Percentiles rank a stretch among this genome's conserved stretches.
phyloP scores from a whole-genome alignment of 345 rosid genomes.

The Citrus glauca region DNA sequence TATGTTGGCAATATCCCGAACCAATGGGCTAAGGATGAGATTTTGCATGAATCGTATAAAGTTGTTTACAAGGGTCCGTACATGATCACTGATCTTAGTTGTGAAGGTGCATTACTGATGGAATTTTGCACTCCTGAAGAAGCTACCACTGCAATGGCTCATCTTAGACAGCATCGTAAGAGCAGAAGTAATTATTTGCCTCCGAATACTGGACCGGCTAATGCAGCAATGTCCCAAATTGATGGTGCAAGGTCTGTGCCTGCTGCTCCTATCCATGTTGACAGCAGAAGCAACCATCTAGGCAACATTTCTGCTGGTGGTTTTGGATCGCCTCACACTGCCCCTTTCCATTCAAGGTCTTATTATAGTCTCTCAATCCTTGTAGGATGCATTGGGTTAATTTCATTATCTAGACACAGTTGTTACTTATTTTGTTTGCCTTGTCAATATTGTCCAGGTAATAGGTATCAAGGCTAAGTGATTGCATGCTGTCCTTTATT shows the following conservation, averaged over 20 bases:
- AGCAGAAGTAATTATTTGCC: slow-evolving; percentile 45
- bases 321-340: slow-evolving; percentile 44
- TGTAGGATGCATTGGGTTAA: background rate
- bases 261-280: slow-evolving; percentile 29
- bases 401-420: background rate
- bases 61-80: slow-evolving; percentile 73
- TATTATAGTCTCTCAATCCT: background rate
- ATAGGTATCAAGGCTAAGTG: background rate
- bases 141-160: slow-evolving; percentile 78
- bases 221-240: slow-evolving; percentile 50
- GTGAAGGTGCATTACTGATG: slow-evolving; percentile 80
- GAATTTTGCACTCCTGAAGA: slow-evolving; percentile 94
- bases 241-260: slow-evolving; percentile 54
- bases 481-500: background rate
- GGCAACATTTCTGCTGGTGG: slow-evolving; percentile 36
- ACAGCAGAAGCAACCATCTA: slow-evolving; percentile 33
- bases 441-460: background rate
- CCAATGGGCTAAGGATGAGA: slow-evolving; percentile 89
- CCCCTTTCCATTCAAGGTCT: slow-evolving; percentile 20
- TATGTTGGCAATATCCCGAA: slow-evolving; percentile 73
- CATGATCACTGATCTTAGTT: slow-evolving; percentile 67
- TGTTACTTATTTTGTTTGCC: background rate
- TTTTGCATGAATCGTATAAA: slow-evolving; percentile 82
- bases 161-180: slow-evolving; percentile 70
- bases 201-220: slow-evolving; percentile 38